Conservation (phyloP, 176 grass and related monocot genomes). For the Bromus sterilis region DNA sequence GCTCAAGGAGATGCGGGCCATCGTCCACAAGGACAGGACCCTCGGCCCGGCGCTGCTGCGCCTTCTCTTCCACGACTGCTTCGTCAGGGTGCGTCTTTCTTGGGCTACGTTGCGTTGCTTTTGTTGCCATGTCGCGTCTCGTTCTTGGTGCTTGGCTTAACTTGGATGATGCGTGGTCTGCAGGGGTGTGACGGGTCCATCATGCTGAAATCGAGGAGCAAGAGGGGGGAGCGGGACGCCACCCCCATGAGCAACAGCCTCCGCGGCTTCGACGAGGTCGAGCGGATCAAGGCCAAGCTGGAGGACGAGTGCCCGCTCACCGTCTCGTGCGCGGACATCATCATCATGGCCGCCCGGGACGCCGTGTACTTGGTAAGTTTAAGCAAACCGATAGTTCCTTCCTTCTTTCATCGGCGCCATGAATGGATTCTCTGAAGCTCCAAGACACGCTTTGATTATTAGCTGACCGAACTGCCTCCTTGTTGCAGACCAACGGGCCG, state of each 20-base stretch:
- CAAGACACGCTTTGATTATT: neutral
- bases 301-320: slow-evolving; percentile 44
- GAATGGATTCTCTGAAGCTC: neutral
- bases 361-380: slow-evolving; percentile 45
- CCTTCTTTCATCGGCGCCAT: neutral
- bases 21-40: slow-evolving; percentile 14
- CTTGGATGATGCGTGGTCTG: neutral
- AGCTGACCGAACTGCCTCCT: neutral
- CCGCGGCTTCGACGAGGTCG: slow-evolving; percentile 40
- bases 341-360: slow-evolving; percentile 52
- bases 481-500: slow-evolving; percentile 39
- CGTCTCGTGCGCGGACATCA: slow-evolving; percentile 62
- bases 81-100: slow-evolving; percentile 50
- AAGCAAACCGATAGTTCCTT: neutral
- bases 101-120: neutral
- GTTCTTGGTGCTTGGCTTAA: neutral
- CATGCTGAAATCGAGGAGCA: slow-evolving; percentile 27
- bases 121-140: neutral
- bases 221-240: slow-evolving; percentile 31
- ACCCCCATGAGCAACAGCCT: slow-evolving; percentile 11
- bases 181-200: slow-evolving; percentile 57
- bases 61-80: slow-evolving; percentile 58
- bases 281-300: slow-evolving; percentile 51
- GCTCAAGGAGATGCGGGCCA: slow-evolving; percentile 32
- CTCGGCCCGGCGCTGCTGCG: slow-evolving; percentile 47